Evolutionary conservation across 805 yeast species (phyloP), one percentile per base, ranked within the genome.

Genomic region (Teunomyces panamensis): DNA sequence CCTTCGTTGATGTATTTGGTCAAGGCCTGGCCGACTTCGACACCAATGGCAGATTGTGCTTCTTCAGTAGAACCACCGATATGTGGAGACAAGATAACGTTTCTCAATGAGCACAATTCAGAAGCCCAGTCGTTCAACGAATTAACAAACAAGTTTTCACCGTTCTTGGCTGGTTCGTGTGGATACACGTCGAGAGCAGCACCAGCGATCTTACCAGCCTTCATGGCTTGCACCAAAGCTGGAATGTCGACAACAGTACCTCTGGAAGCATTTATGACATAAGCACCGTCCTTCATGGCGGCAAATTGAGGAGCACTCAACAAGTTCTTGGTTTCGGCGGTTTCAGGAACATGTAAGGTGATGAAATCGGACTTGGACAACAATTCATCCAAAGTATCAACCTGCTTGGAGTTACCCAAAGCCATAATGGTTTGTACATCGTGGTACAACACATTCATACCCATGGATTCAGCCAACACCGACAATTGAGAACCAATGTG

Each of bases 61-160:
- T 94, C 99, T 72, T 92, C 98, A 42, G 99, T 94, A 44, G 97
- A 90, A 57, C 99, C 99, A 73, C 99, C 99, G 59, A 94, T 94
- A 67, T 94, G 99, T 30, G 99, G 99, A 47, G 98, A 85, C 62
- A 94, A 79, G 56, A 94, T 90, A 52, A 92, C 83, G 72, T 94
- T 94, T 73, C 91, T 83, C 66, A 90, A 79, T 9, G 87, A 74
- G 57, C 83, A 79, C 59, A 94, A 79, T 65, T 91, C 97, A 30
- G 88, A 75, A 53, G 87, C 80, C 91, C 96, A 94, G 36, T 74
- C 58, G 73, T 92, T 92, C 65, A 94, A 78, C 36, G 79, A 78
- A 65, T 86, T 78, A 59, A 64, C 74, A 75, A 91, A 94, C 57
- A 81, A 71, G 52, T 80, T 84, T 54, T 85, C 89, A 62, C 99